phyloP scores from a whole-genome alignment of 306 rosid species.

The Acacia confusa region DNA sequence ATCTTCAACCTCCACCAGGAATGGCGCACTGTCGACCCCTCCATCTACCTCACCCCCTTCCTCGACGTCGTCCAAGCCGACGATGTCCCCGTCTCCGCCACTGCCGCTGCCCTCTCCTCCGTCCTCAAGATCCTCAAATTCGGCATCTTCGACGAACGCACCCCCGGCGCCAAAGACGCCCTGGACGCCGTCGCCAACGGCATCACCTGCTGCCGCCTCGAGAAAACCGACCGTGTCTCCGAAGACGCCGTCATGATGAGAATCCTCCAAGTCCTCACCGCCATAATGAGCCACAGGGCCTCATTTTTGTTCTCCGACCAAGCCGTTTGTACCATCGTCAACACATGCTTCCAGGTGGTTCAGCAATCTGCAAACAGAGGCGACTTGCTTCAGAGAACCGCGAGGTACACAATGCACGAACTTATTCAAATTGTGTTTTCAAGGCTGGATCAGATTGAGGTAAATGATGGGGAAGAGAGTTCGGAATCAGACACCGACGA shows the following conservation, averaged over 20 bases:
- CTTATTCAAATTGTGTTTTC: slow-evolving; percentile 68
- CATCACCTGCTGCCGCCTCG: slow-evolving; percentile 68
- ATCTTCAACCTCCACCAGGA: slow-evolving; percentile 76
- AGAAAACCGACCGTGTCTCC: slow-evolving; percentile 59
- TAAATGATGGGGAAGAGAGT: slow-evolving; percentile 36
- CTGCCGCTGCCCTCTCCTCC: slow-evolving; percentile 73
- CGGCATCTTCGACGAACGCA: slow-evolving; percentile 61
- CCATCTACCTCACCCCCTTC: slow-evolving; percentile 69
- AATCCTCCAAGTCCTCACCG: slow-evolving; percentile 63
- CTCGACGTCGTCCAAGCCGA: slow-evolving; percentile 77
- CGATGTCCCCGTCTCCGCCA: slow-evolving; percentile 70
- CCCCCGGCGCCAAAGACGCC: slow-evolving; percentile 64
- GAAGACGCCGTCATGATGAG: slow-evolving; percentile 92
- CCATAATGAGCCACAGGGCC: slow-evolving; percentile 62
- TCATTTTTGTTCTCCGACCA: slow-evolving; percentile 61
- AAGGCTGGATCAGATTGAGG: slow-evolving; percentile 58
- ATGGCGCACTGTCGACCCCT: slow-evolving; percentile 79
- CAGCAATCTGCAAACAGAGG: slow-evolving; percentile 67
- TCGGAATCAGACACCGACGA: slow-evolving; percentile 50
- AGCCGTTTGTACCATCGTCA: slow-evolving; percentile 62
- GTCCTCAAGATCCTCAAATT: slow-evolving; percentile 68
- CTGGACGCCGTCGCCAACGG: slow-evolving; percentile 50
- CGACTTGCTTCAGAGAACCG: slow-evolving; percentile 70
- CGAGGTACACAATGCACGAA: slow-evolving; percentile 82
- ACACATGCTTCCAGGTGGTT: slow-evolving; percentile 77